Conservation (phyloP, 257 asterid species). For the Solanum arcanum region DNA sequence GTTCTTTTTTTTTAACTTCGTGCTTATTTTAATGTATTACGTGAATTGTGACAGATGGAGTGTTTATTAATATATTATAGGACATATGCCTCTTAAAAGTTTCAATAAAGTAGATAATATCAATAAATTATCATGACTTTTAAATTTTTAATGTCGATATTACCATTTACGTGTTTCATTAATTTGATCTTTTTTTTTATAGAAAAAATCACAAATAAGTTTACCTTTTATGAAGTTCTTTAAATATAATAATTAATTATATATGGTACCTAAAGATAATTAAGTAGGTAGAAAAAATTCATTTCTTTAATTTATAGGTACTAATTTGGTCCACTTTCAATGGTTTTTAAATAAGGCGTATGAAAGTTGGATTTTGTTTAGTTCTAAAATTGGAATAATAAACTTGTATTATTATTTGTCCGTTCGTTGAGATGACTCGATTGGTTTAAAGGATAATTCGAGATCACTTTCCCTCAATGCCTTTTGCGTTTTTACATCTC, state of each 20-base stretch:
- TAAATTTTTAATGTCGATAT: no score
- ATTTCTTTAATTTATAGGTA: neutral
- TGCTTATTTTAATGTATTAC: neutral
- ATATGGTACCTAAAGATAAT: neutral
- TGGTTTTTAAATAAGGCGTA: neutral
- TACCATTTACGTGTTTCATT: neutral
- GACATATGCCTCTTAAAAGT: neutral
- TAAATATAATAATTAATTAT: neutral
- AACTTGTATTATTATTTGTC: neutral
- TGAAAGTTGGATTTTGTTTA: neutral
- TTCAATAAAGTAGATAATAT: neutral
- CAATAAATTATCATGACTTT: neutral
- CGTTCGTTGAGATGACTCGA: no score
- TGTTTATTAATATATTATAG: neutral
- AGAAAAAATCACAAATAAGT: neutral
- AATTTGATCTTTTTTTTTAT: neutral
- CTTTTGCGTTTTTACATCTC: accelerated
- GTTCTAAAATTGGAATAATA: neutral
- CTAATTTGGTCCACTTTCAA: neutral
- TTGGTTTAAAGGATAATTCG: accelerated
- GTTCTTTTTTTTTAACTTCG: accelerated
- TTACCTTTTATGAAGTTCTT: neutral
- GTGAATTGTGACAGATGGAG: neutral
- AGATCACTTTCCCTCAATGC: neutral
- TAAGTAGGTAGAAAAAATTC: neutral